phyloP scores from a whole-genome alignment of 2,329 filamentous ascomycete genomes.

The Beauveria scarabaeidicola region DNA sequence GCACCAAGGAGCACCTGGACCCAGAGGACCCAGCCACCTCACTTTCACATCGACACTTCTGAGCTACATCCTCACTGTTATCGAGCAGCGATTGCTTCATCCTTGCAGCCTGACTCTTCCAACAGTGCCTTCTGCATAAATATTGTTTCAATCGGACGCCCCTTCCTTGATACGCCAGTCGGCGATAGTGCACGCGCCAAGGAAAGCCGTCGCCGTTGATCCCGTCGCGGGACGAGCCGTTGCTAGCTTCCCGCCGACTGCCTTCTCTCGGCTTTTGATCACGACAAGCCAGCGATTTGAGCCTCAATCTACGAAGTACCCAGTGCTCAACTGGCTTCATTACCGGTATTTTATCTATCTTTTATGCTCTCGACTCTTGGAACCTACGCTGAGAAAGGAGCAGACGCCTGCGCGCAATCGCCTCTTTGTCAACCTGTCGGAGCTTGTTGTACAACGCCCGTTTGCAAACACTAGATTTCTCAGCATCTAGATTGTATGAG shows the following conservation, averaged over 20 bases:
- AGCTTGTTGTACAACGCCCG: background rate
- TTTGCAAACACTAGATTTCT: background rate
- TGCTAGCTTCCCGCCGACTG: background rate
- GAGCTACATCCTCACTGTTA: background rate
- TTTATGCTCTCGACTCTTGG: background rate
- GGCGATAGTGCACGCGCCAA: background rate
- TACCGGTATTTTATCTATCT: background rate
- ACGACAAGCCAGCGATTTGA: background rate
- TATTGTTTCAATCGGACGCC: background rate
- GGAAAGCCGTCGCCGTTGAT: background rate
- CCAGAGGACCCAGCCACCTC: conserved; percentile 11
- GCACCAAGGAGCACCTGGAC: conserved; percentile 7
- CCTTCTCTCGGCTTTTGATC: background rate
- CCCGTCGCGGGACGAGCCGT: conserved; percentile 9
- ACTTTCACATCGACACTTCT: conserved; percentile 8
- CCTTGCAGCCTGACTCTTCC: background rate
- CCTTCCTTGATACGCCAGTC: background rate
- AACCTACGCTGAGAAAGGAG: background rate
- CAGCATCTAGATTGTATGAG: background rate
- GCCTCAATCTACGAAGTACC: background rate
- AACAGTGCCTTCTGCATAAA: background rate
- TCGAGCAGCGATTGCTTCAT: background rate
- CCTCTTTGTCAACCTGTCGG: background rate
- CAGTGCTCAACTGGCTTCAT: no score
- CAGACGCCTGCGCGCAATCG: background rate